These are phyloP conservation scores for Plasmodium relictum DNA, from an alignment of 169 alveolate species.

Conservation along the genomic window DNA sequence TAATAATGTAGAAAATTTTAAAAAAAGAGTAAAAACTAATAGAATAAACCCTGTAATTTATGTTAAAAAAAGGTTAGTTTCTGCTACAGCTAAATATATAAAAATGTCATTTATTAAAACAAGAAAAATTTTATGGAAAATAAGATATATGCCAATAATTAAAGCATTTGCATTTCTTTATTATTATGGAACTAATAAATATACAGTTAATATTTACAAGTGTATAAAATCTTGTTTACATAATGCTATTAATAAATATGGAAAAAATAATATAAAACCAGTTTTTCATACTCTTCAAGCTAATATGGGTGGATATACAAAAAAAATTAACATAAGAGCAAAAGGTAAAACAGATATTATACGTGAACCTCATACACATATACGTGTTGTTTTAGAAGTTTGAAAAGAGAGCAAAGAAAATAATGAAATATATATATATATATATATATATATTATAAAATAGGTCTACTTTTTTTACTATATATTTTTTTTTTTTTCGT, in stretches of 20 bases:
- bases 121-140: slow-evolving; percentile 74
- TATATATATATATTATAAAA: too few relatives aligned
- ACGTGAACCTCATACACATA: slow-evolving; percentile 76
- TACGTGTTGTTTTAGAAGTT: slow-evolving; percentile 73
- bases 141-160: slow-evolving; percentile 65
- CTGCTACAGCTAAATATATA: slow-evolving; percentile 70
- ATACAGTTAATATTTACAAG: slow-evolving; percentile 71
- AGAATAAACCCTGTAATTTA: slow-evolving; percentile 68
- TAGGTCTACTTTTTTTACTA: too few relatives aligned
- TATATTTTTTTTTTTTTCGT: too few relatives aligned
- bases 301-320: slow-evolving; percentile 74
- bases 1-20: slow-evolving; percentile 50
- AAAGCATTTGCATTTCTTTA: slow-evolving; percentile 70
- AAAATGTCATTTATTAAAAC: slow-evolving; percentile 70
- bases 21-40: slow-evolving; percentile 76
- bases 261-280: slow-evolving; percentile 65
- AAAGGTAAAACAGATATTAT: slow-evolving; percentile 72
- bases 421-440: too few relatives aligned
- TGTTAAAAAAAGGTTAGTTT: slow-evolving; percentile 68
- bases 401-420: background rate
- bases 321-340: slow-evolving; percentile 66
- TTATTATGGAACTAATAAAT: slow-evolving; percentile 70
- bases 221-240: slow-evolving; percentile 63
- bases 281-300: slow-evolving; percentile 76
- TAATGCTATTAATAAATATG: slow-evolving; percentile 73